phyloP scores from a whole-genome alignment of 1,284 basidiomycete species.

The Grifola frondosa region DNA sequence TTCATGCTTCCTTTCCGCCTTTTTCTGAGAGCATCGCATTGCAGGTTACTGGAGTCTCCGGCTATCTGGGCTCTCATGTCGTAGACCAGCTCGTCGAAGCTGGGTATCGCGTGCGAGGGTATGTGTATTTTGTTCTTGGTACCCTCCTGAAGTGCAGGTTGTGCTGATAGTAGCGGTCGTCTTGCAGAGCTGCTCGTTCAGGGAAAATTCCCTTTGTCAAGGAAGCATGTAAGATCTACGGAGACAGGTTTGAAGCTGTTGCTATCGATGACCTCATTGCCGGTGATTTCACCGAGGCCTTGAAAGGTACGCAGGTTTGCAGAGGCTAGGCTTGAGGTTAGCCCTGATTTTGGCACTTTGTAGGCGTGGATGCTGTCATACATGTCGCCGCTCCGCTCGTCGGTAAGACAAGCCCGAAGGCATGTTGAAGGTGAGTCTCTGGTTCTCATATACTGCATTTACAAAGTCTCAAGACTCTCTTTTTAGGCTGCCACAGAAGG shows the following conservation, averaged over 20 bases:
- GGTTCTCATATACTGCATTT: no score
- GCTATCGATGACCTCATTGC: constrained; percentile 22
- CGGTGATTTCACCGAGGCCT: constrained; percentile 23
- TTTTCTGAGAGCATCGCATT: no score
- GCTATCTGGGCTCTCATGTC: constrained; percentile 8
- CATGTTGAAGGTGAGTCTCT: constrained; percentile 8
- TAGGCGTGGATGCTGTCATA: constrained; percentile 24
- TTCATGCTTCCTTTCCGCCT: no score
- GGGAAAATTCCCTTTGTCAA: no score
- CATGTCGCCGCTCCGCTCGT: constrained; percentile 25
- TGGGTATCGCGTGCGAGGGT: constrained; percentile 9
- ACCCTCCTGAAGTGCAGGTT: no score
- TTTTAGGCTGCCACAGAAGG: constrained; percentile 27
- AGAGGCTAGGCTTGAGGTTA: no score
- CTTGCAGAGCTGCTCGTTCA: no score
- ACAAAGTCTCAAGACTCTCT: not conserved
- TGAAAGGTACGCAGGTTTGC: constrained; percentile 22
- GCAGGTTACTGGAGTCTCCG: constrained; percentile 10
- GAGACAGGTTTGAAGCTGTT: constrained; percentile 24
- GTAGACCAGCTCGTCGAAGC: constrained; percentile 1
- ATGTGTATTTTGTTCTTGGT: no score
- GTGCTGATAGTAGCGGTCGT: no score
- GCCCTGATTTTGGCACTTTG: no score
- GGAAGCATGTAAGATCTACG: no score
- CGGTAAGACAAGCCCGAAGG: constrained; percentile 13